A percentile compares a stretch with the other conserved stretches of the same genome.
Evolutionary conservation across 164 flowering plant genomes (phyloP).

Genomic region (Stephania cephalantha): DNA sequence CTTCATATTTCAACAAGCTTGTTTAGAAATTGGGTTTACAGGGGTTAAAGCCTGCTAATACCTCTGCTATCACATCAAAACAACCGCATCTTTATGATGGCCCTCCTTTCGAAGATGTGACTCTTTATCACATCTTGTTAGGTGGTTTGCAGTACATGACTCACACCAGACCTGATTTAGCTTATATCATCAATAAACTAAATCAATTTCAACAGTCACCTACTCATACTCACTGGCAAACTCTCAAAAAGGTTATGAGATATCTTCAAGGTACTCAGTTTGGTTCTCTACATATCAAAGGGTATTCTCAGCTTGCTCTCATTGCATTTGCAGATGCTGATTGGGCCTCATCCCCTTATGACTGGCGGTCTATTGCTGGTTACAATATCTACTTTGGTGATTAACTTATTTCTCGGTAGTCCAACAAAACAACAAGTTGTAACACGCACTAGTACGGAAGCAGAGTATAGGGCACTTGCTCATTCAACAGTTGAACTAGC

Average conservation of each 20-base stretch:
- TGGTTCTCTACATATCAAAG: no score
- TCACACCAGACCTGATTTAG: not conserved
- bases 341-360: not conserved
- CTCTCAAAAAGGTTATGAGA: not conserved
- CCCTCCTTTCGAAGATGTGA: not conserved
- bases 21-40: not conserved
- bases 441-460: no score
- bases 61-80: not conserved
- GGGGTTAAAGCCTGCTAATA: not conserved
- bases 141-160: not conserved
- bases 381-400: not conserved
- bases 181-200: not conserved
- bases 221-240: not conserved
- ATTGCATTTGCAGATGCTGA: not conserved
- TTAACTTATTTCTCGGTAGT: not conserved
- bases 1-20: not conserved
- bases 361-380: not conserved
- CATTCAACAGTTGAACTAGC: no score
- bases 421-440: not conserved
- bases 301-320: no score
- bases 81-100: not conserved
- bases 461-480: no score
- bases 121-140: not conserved
- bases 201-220: not conserved
- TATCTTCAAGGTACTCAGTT: no score